Base-by-base conservation (phyloP, 2,329 filamentous ascomycete species). In the Chrysoporthe deuterocubensis region DNA sequence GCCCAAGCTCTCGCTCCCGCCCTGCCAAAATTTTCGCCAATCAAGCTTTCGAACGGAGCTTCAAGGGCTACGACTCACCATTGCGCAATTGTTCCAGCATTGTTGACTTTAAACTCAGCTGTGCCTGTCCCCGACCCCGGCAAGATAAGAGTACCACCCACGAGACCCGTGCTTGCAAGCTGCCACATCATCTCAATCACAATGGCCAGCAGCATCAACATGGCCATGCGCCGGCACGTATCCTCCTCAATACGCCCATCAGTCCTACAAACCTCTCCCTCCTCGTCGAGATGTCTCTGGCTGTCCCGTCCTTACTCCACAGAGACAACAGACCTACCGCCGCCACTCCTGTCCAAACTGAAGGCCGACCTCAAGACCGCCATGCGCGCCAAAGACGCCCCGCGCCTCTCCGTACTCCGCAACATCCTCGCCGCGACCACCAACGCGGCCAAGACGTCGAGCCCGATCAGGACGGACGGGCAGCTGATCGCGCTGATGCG, bases 371-470 rank as follows among this genome's bases (percentile, higher is more conserved):
- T 91, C 70, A 91, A 91, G 80, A 78, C 82, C 11, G 88, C 89
- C 61, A 90, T 91, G 89, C 84, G 85, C 68, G 83, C 83, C 72
- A 91, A 90, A 77, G 88, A 91, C 75, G 79, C 83, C 37, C 81
- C 87, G 37, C 88, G 90, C 2, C 86, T 94, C 37, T 81, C 85
- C 50, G 91, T 92, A 48, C 84, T 95, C 61, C 90, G 92, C 72
- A 78, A 84, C 52, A 81, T 94, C 70, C 84, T 94, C 71, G 84
- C 90, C 43, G 86, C 90, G 70, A 88, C 91, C 70, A 89, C 90
- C 73, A 94, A 94, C 78, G 89, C 90, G 44, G 90, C 89, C 76
- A 94, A 94, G 80, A 93, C 91, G 16, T 75, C 81, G 50, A 61
- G 62, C 18, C 92, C 92, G n/a, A 87, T 94, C 74, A 82, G 81